Conservation (phyloP, 495 filamentous ascomycete species). For the Daldinia concentrica region DNA sequence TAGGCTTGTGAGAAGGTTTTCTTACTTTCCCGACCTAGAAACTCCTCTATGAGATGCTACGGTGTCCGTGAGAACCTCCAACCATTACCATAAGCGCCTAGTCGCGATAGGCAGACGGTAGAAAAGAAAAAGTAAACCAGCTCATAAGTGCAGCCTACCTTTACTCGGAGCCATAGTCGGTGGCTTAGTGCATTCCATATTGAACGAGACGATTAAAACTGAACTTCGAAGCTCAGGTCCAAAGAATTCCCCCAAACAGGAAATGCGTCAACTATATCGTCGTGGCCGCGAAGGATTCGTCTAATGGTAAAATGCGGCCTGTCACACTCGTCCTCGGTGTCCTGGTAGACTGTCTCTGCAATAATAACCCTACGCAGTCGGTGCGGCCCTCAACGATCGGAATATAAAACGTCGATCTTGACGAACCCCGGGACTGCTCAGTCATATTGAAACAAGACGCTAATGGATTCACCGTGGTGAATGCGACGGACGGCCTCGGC, state of each 20-base stretch:
- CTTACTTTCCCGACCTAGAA: constrained; percentile 43
- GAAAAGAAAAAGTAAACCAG: constrained; percentile 29
- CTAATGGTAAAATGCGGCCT: constrained; percentile 22
- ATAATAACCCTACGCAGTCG: constrained; percentile 18
- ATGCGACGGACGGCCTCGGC: constrained; percentile 97
- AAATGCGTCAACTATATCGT: constrained; percentile 27
- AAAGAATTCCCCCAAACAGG: constrained; percentile 33
- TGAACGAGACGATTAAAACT: constrained; percentile 37
- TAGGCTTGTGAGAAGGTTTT: constrained; percentile 38
- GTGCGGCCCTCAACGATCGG: constrained; percentile 7
- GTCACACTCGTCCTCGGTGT: constrained; percentile 16
- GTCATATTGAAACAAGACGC: constrained; percentile 93
- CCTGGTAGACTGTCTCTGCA: constrained; percentile 22
- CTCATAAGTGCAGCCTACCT: constrained; percentile 41
- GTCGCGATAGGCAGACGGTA: constrained; percentile 20
- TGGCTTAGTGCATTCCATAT: constrained; percentile 28
- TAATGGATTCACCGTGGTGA: constrained; percentile 98
- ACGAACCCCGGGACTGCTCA: constrained; percentile 47
- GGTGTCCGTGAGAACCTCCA: constrained; percentile 29
- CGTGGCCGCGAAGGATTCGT: constrained; percentile 15
- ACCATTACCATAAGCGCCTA: constrained; percentile 32
- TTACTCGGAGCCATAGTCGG: constrained; percentile 19
- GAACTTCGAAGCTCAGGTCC: constrained; percentile 24
- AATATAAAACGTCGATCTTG: background rate
- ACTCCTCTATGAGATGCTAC: constrained; percentile 42